phyloP scores from a whole-genome alignment of 2,329 filamentous ascomycete genomes.

The Plectosphaerella sp. region DNA sequence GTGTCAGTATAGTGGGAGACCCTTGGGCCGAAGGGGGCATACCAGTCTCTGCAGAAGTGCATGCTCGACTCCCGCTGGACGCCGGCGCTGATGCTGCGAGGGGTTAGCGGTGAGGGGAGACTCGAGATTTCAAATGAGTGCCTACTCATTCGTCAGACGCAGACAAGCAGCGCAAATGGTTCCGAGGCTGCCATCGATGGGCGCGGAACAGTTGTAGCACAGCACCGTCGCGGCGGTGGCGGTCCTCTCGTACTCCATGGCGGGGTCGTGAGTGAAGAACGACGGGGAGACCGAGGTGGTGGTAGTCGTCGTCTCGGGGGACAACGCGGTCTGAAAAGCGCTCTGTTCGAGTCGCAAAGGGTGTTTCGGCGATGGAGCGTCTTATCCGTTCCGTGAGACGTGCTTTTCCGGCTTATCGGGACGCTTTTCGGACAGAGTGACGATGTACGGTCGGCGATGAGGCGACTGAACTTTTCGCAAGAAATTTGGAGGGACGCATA shows the following conservation, averaged over 20 bases:
- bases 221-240: constrained; percentile 53
- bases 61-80: constrained; percentile 88
- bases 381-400: too few relatives aligned
- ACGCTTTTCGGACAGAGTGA: background rate
- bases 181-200: constrained; percentile 85
- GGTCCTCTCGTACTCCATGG: background rate
- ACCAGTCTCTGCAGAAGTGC: constrained; percentile 82
- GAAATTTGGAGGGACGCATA: background rate
- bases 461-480: background rate
- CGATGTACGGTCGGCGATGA: background rate
- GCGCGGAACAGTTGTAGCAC: constrained; percentile 94
- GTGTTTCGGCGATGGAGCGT: too few relatives aligned
- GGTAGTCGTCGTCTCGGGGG: too few relatives aligned
- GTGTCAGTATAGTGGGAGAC: background rate
- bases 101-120: constrained; percentile 54
- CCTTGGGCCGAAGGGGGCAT: background rate
- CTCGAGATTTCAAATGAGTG: constrained; percentile 44
- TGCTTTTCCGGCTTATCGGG: too few relatives aligned
- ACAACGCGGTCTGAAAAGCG: too few relatives aligned
- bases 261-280: background rate
- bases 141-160: constrained; percentile 1
- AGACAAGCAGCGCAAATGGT: constrained; percentile 56
- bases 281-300: too few relatives aligned
- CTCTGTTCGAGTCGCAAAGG: too few relatives aligned
- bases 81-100: constrained; percentile 81